Conservation (phyloP, 352 stramenopile species). For the Blastocystis sp. region DNA sequence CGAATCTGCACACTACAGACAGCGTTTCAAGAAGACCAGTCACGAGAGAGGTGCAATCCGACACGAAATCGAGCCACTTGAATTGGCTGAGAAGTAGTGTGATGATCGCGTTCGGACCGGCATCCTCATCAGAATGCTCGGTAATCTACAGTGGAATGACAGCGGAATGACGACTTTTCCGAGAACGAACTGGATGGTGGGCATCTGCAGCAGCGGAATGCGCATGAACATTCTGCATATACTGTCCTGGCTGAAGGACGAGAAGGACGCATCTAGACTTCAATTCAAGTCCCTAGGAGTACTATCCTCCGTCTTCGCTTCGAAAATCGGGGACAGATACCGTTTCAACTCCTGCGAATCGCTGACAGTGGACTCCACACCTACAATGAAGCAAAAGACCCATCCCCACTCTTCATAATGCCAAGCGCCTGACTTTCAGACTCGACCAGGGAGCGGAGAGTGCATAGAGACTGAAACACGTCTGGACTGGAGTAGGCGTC, state of each 20-base stretch:
- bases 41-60: conserved; percentile 28
- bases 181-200: conserved; percentile 4
- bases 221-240: conserved; percentile 51
- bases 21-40: conserved; percentile 35
- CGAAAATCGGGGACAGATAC: conserved; percentile 1
- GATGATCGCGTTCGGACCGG: background rate
- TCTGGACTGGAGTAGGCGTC: conserved; percentile 29
- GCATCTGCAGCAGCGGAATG: conserved; percentile 1
- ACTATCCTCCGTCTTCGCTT: background rate
- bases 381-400: background rate
- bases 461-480: conserved; percentile 59
- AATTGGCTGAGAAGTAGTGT: conserved; percentile 33
- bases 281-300: background rate
- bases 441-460: conserved; percentile 31
- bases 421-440: background rate
- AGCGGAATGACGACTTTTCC: background rate
- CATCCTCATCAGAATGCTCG: conserved; percentile 54
- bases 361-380: background rate
- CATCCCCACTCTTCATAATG: conserved; percentile 16
- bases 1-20: background rate
- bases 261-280: conserved; percentile 10
- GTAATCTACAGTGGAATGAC: background rate
- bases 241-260: conserved; percentile 54
- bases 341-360: conserved; percentile 13
- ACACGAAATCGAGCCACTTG: conserved; percentile 48